phyloP scores from a whole-genome alignment of 2,329 filamentous ascomycete genomes.

The Cadophora gregata region DNA sequence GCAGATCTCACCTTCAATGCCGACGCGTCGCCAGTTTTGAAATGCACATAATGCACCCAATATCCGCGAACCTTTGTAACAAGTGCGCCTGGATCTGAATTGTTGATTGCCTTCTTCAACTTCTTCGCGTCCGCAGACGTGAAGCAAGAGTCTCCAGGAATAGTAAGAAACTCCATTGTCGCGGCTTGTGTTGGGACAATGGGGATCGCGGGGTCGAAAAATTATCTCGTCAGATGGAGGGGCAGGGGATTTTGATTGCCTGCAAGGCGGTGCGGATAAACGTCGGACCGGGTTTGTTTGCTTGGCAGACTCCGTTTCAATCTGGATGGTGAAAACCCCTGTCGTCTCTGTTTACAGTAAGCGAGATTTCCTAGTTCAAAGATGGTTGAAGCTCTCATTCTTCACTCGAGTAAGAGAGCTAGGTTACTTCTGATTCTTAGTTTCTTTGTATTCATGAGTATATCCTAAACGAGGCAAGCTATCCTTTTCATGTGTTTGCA shows the following conservation, averaged over 20 bases:
- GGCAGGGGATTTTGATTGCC: slow-evolving; percentile 8
- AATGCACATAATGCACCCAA: slow-evolving; percentile 42
- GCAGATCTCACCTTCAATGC: slow-evolving; percentile 20
- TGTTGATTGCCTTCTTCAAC: slow-evolving; percentile 35
- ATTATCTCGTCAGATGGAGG: background rate
- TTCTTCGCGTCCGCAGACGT: slow-evolving; percentile 36
- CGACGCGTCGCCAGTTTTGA: slow-evolving; percentile 31
- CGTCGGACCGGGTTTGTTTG: background rate
- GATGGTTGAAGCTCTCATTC: too few relatives aligned
- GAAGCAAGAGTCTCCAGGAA: slow-evolving; percentile 35
- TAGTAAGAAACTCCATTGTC: slow-evolving; percentile 39
- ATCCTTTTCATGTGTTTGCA: too few relatives aligned
- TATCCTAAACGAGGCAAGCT: too few relatives aligned
- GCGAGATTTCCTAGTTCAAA: too few relatives aligned
- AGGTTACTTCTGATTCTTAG: too few relatives aligned
- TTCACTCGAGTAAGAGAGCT: too few relatives aligned
- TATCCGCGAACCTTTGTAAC: slow-evolving; percentile 39
- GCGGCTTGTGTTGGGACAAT: background rate
- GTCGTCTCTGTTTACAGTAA: too few relatives aligned
- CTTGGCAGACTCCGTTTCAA: background rate
- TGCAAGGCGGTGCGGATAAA: slow-evolving; percentile 1
- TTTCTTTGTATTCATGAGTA: too few relatives aligned
- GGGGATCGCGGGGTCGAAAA: slow-evolving; percentile 13
- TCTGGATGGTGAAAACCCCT: too few relatives aligned
- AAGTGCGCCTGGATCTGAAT: slow-evolving; percentile 23